phyloP scores from a whole-genome alignment of 768 basidiomycete genomes.

The Daedaleopsis sinensis region DNA sequence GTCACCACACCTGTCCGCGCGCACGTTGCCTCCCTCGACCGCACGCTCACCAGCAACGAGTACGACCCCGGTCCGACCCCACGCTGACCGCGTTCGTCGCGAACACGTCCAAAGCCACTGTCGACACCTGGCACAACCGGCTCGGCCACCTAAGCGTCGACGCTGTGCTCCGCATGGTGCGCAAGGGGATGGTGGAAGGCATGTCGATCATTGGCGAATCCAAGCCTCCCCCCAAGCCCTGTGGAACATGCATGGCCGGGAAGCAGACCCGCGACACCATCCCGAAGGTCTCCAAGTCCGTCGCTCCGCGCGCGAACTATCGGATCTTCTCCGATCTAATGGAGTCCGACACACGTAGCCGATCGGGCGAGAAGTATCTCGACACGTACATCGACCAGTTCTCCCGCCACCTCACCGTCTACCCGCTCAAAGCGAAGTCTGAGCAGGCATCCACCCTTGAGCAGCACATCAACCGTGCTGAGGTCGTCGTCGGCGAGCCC shows the following conservation, averaged over 20 bases:
- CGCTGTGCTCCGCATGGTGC: slow-evolving; percentile 18
- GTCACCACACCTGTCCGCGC: neutral
- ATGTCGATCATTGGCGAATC: slow-evolving; percentile 12
- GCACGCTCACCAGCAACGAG: neutral
- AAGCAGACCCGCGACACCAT: slow-evolving; percentile 26
- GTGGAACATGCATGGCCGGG: slow-evolving; percentile 26
- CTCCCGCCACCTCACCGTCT: neutral
- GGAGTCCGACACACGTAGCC: neutral
- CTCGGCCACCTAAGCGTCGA: slow-evolving; percentile 19
- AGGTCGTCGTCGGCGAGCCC: slow-evolving; percentile 16
- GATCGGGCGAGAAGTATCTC: slow-evolving; percentile 1
- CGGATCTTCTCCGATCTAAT: slow-evolving; percentile 5
- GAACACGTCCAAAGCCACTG: slow-evolving; percentile 8
- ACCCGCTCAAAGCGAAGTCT: neutral
- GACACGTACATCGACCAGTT: neutral
- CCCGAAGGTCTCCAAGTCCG: slow-evolving; percentile 10
- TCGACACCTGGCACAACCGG: slow-evolving; percentile 20
- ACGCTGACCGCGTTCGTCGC: neutral
- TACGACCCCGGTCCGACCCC: neutral
- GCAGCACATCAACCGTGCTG: slow-evolving; percentile 12
- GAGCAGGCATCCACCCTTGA: slow-evolving; percentile 16
- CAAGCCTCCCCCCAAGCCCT: neutral
- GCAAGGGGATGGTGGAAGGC: slow-evolving; percentile 20
- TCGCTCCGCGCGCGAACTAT: slow-evolving; percentile 1
- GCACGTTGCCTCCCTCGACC: slow-evolving; percentile 1